Base-by-base conservation (phyloP, 306 rosid genomes). In the Vigna reflexopilosa region DNA sequence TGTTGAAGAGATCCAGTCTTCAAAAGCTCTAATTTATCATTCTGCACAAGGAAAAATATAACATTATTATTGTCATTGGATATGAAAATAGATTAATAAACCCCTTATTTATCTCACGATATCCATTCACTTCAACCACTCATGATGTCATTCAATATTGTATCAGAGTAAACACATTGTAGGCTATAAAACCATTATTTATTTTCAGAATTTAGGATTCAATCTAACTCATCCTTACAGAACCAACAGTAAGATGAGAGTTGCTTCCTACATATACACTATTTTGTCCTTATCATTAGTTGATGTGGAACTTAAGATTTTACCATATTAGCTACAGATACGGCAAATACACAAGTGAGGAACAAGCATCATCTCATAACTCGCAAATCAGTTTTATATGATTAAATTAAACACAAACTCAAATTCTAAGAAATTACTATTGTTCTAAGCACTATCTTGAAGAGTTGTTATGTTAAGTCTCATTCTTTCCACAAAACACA, bases 1-100 rank as follows among this genome's bases (percentile, higher is more conserved):
- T 92, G 98, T 83, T 95, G 98, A 86, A 95, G 93, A 83, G 98
- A 92, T 72, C 98, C 98, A 77, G 81, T 45, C 77, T 84, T 88
- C 68, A 92, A 89, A 84, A 89, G 95, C 86, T 89, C 91, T 16
- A 89, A 45, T 73, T 95, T 95, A 88, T 95, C 98, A 86, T 95
- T 95, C 98, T 95, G 90, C 93, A 81, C 65, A 17, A 71, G 45
- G 65, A 50, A 75, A 78, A 77, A 70, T 11, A 56, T 28, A 74
- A 24, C 28, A 44, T 54, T 64, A 62, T 54, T 45, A 26, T 50
- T 32, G 59, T 38, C 70, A 55, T 77, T 50, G 45, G 64, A 80
- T 68, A 62, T 45, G 69, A 36, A 42, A 28, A 63, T 19, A 69
- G 26, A 71, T 67, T 10, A 54, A 73, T 49, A 47, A 78, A 57